Base-by-base conservation (phyloP, 345 rosid genomes). In the Mallotus nudiflorus region DNA sequence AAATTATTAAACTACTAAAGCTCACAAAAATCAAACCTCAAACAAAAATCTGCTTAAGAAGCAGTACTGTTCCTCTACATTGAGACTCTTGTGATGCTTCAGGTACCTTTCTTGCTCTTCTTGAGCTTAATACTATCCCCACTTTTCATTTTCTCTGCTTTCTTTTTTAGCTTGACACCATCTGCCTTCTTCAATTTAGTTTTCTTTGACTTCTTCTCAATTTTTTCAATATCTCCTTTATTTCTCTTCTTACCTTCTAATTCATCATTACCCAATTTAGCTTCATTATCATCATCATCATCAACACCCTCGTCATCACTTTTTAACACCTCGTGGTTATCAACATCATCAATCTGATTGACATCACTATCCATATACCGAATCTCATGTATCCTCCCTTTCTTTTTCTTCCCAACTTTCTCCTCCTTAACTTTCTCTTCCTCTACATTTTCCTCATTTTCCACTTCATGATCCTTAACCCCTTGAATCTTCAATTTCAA, bases 351-450 rank as follows among this genome's bases (percentile, higher is more conserved):
- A 52, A 20, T 39, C 33, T 24, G 55, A 67, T 45, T 53, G 5
- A 68, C 71, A 54, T 70, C 69, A 46, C 77, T 79, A 79, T 91
- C 97, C 92, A 91, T 86, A 81, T 91, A 91, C 71, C 81, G 84
- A 77, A 91, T 85, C 72, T 87, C 92, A 52, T 86, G 90, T 69
- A 91, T 91, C 77, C 88, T 86, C 35, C 97, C 97, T 42, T 59
- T 59, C 20, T 78, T 69, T 49, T 24, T 77, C 55, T 9, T 78
- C 49, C 56, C 48, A 2, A 27, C 76, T 20, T 56, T 67, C n/a
- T 46, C 68, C 19, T 65, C 81, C 48, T 11, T 22, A 14, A 6
- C 1, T 3, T 0, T 19, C 9, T n/a, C 10, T 1, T 18, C 66
- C 37, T 48, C 56, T n/a, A 40, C 77, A 20, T 59, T 79, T 29